Conservation (phyloP, 2,329 filamentous ascomycete genomes). For the Botryotinia calthae region DNA sequence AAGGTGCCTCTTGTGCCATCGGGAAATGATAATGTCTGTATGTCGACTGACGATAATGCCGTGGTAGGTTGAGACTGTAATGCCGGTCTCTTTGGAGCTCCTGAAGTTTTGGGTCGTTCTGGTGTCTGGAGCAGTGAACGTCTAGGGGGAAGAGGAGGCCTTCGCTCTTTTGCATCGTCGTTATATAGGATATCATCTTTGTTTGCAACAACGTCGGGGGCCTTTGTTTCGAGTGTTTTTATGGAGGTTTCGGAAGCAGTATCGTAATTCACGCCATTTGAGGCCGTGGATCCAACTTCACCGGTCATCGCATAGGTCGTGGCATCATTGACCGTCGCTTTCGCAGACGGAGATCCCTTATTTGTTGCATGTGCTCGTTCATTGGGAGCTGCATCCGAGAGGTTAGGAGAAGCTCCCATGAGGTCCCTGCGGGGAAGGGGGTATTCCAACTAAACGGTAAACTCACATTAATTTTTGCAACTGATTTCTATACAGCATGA, state of each 20-base stretch:
- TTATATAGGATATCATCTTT: slow-evolving; percentile 12
- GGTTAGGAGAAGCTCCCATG: slow-evolving; percentile 28
- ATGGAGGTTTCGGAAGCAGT: not conserved
- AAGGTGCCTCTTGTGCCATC: slow-evolving; percentile 68
- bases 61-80: slow-evolving; percentile 72
- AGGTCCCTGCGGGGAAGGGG: slow-evolving; percentile 20
- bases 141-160: slow-evolving; percentile 48
- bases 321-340: slow-evolving; percentile 30
- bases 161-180: slow-evolving; percentile 38
- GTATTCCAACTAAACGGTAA: not conserved
- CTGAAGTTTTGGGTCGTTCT: slow-evolving; percentile 25
- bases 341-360: slow-evolving; percentile 24
- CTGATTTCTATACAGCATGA: not conserved
- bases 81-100: slow-evolving; percentile 34
- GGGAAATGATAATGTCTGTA: slow-evolving; percentile 71
- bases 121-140: slow-evolving; percentile 39
- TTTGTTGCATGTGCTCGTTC: slow-evolving; percentile 26
- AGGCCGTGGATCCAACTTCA: slow-evolving; percentile 25
- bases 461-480: slow-evolving; percentile 3
- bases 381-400: slow-evolving; percentile 23
- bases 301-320: slow-evolving; percentile 30
- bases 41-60: slow-evolving; percentile 76
- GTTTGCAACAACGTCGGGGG: not conserved
- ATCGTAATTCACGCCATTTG: slow-evolving; percentile 11
- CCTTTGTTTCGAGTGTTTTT: slow-evolving; percentile 1